Evolutionary conservation across 768 basidiomycete species (phyloP), one percentile per base, ranked within the genome.

Genomic region (Collybia sp.): DNA sequence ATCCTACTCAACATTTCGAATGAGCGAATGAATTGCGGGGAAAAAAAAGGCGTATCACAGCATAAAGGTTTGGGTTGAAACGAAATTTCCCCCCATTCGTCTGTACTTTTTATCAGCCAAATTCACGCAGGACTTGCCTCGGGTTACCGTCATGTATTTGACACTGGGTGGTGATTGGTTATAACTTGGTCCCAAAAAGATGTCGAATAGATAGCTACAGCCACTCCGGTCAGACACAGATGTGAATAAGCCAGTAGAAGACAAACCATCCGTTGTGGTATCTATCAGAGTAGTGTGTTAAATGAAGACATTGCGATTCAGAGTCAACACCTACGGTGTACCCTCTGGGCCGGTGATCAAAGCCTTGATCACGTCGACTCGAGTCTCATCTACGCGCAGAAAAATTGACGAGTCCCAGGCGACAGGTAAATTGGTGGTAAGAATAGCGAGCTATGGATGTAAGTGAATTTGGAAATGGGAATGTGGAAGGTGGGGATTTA

Each of bases 361-460:
- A n/a, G 87, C 88, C 59, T 94, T 95, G 64, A 94, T 92, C 40
- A 94, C 76, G 59, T 93, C 93, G 12, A 93, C 90, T 11, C 93
- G 81, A 12, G 79, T 84, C 68, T 96, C 94, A 60, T 97, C 94
- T 3, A 95, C 93, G 43, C 88, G 79, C 47, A 97, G 66, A 68
- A 95, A 96, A 52, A 97, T 85, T 1, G 91, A 94, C 4, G 93
- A 95, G 57, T 92, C 83, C 89, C 92, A 96, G 5, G 90, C 85
- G 12, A 92, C 85, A n/a, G 94, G 94, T 18, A 97, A 71, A 59
- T 93, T 94, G 10, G 92, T 93, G 2, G 93, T 93, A 43, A 97
- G 75, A 33, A 94, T 90, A 1, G 94, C 93, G 49, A 96, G 82
- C 91, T 93, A 51, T 34, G 16, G 31, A 30, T 25, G n/a, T 42